These are phyloP conservation scores for Sclerotinia glacialis DNA, from an alignment of 2,329 filamentous ascomycete genomes.

Conservation along the genomic window DNA sequence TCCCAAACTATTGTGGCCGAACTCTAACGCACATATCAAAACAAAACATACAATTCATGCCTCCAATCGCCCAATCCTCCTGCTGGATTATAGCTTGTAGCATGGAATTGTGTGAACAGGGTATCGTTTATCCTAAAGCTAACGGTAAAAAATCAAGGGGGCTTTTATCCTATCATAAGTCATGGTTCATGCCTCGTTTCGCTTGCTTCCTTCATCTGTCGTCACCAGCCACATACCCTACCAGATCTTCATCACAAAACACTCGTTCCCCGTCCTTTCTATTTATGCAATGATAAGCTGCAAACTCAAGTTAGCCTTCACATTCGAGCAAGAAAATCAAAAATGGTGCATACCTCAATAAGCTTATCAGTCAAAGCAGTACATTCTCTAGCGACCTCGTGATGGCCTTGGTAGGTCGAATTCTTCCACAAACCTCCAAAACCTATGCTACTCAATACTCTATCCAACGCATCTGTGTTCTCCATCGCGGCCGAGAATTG, in stretches of 20 bases:
- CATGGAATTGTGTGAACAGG: constrained; percentile 12
- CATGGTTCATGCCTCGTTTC: constrained; percentile 14
- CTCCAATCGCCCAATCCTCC: background rate
- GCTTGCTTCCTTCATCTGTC: constrained; percentile 6
- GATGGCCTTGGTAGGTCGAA: constrained; percentile 37
- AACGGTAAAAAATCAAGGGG: constrained; percentile 8
- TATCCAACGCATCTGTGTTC: constrained; percentile 49
- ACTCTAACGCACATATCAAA: background rate
- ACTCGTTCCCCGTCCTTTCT: background rate
- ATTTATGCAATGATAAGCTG: constrained; percentile 27
- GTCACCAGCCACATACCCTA: background rate
- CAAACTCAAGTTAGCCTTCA: background rate
- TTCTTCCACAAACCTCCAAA: constrained; percentile 61
- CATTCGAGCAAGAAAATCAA: background rate
- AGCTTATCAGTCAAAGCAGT: constrained; percentile 36
- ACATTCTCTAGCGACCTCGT: constrained; percentile 38
- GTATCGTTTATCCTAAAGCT: constrained; percentile 20
- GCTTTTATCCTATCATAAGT: constrained; percentile 19
- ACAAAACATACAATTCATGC: background rate
- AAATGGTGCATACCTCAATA: constrained; percentile 34
- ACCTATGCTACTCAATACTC: constrained; percentile 57
- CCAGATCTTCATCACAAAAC: background rate
- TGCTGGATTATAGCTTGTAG: background rate
- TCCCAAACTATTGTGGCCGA: background rate
- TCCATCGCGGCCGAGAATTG: constrained; percentile 51